Conservation (phyloP, 1,284 basidiomycete genomes). For the Cryptococcus neoformans region DNA sequence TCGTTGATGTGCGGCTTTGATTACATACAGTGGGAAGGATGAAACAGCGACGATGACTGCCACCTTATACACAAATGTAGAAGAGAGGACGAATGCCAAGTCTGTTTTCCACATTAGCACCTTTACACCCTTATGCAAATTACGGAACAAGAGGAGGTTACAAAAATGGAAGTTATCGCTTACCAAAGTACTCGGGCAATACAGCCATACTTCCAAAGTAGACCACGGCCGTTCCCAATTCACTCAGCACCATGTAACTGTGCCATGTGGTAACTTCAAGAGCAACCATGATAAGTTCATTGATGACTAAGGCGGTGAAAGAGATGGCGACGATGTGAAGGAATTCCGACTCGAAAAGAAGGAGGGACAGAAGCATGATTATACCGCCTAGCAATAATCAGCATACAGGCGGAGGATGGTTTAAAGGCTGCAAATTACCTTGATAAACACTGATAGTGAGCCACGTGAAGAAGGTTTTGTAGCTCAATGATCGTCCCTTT, state of each 20-base stretch:
- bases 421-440: conserved; percentile 54
- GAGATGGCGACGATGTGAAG: conserved; percentile 98
- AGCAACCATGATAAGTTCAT: conserved; percentile 99
- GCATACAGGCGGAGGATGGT: neutral
- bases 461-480: conserved; percentile 99
- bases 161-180: conserved; percentile 35
- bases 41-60: conserved; percentile 92
- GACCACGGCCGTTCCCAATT: conserved; percentile 81
- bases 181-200: conserved; percentile 95
- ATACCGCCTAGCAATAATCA: conserved; percentile 64
- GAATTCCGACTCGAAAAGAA: conserved; percentile 97
- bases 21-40: conserved; percentile 83
- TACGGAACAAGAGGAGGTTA: too few species aligned
- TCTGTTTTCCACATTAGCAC: conserved; percentile 55
- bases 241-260: conserved; percentile 90
- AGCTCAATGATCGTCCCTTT: conserved; percentile 84
- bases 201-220: conserved; percentile 92
- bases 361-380: conserved; percentile 96
- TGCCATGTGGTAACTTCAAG: conserved; percentile 99
- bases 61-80: conserved; percentile 92
- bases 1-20: conserved; percentile 81
- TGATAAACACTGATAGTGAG: conserved; percentile 97
- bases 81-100: conserved; percentile 83
- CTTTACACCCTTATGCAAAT: neutral
- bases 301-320: conserved; percentile 92